Base-by-base conservation (phyloP, 73 alveolate genomes). In the Breviolum minutum region DNA sequence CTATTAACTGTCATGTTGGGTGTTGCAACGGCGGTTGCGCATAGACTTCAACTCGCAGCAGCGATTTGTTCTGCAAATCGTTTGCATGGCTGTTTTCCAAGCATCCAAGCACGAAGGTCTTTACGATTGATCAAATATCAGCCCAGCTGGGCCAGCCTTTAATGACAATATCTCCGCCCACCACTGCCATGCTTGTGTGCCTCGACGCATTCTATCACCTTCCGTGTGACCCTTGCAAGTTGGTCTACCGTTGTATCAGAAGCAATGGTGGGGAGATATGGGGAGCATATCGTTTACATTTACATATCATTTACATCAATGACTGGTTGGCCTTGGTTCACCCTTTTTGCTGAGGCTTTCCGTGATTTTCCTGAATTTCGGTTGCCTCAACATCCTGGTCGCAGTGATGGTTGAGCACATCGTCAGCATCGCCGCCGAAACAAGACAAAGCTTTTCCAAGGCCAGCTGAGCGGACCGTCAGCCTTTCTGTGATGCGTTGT, bases 391-490 rank as follows among this genome's bases (percentile, higher is more conserved):
- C 88, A 91, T 91, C 88, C 97, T 91, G 64, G 97, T 91, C 54
- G 97, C 97, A 5, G 97, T 91, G 64, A 91, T 91, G 97, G 97
- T 91, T 64, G 97, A 91, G 76, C 97, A 91, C 97, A 91, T 91
- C 63, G 97, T 91, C 40, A 91, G 70, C 97, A 91, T 91, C 30
- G 97, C 97, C 27, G 77, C 97, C 6, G 97, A 91, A 29, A 91
- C 97, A 63, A 24, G 97, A 10, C 89, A 71, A 76, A 91, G 85
- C 88, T 91, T 91, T 60, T 77, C 97, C 87, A 91, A 91, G 97
- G 97, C 97, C 32, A 12, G 79, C 77, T 68, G 17, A 14, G 77
- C n/a, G 24, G 24, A 68, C 77, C 24, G 77, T 1, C 24, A 68
- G 77, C 54, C 54, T 40, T 40, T 40, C 54, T 40, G 54, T 40